These are phyloP conservation scores for Neurospora sp. DNA, from an alignment of 495 filamentous ascomycete genomes.

Conservation along the genomic window DNA sequence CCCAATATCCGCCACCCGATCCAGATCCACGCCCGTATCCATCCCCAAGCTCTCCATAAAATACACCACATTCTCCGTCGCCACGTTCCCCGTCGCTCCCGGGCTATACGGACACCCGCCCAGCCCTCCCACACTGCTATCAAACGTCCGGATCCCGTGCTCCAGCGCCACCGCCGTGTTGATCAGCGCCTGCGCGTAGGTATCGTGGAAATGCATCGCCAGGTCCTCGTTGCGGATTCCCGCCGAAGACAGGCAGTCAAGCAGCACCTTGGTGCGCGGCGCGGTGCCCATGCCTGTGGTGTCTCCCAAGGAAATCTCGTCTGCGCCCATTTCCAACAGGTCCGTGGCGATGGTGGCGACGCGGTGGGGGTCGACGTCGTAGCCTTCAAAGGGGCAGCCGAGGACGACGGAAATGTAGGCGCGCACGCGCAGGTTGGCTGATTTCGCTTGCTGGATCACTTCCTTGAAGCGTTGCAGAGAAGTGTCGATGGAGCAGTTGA, in stretches of 20 bases:
- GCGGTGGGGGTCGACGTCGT: conserved; percentile 62
- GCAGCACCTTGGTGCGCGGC: conserved; percentile 60
- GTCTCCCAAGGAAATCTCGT: conserved; percentile 89
- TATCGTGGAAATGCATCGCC: conserved; percentile 94
- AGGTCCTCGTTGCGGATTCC: conserved; percentile 72
- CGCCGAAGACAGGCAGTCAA: conserved; percentile 60
- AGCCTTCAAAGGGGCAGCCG: conserved; percentile 90
- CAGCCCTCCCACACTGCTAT: conserved; percentile 79
- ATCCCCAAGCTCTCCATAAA: conserved; percentile 79
- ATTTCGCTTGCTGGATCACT: conserved; percentile 65
- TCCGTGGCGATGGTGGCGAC: conserved; percentile 78
- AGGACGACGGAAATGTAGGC: conserved; percentile 94
- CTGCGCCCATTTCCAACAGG: conserved; percentile 88
- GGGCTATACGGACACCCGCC: conserved; percentile 92
- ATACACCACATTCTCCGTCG: conserved; percentile 89
- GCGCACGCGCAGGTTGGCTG: conserved; percentile 57
- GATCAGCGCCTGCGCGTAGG: conserved; percentile 88
- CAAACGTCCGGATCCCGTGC: conserved; percentile 81
- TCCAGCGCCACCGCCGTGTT: conserved; percentile 82
- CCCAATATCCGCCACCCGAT: conserved; percentile 70
- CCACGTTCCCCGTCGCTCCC: conserved; percentile 90
- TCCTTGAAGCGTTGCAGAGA: conserved; percentile 67
- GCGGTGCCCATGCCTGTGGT: conserved; percentile 96
- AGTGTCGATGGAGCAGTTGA: conserved; percentile 77
- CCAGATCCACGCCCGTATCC: conserved; percentile 79